A percentile compares a stretch with the other conserved stretches of the same genome.
Evolutionary conservation across 1,139 yeast genomes (phyloP).

Genomic region (Kodamaea alishanica): DNA sequence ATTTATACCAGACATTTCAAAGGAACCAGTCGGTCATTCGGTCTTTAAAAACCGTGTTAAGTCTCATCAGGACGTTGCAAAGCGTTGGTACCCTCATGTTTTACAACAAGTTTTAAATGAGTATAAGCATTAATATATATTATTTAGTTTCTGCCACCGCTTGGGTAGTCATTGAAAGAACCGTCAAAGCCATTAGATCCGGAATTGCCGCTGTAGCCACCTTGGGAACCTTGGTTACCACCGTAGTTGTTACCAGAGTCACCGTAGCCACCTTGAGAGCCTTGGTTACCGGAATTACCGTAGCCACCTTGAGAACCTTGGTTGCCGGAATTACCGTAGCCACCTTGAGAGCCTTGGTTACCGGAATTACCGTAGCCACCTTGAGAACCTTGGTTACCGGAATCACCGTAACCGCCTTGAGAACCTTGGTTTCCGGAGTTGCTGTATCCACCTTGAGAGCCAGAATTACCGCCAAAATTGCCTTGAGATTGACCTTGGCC

Average conservation of each 20-base stretch:
- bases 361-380: conserved; percentile 1
- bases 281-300: neutral
- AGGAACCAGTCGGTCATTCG: conserved; percentile 53
- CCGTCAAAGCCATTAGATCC: conserved; percentile 3
- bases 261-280: conserved; percentile 1
- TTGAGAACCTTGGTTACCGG: neutral
- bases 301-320: neutral
- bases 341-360: neutral
- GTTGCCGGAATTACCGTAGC: neutral
- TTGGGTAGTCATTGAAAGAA: conserved; percentile 6
- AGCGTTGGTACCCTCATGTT: conserved; percentile 57
- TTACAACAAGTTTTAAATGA: conserved; percentile 28
- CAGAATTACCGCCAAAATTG: conserved; percentile 1
- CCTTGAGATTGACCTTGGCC: neutral
- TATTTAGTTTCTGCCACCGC: conserved; percentile 5
- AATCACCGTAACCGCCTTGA: neutral
- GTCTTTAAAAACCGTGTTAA: conserved; percentile 62
- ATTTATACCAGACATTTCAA: conserved; percentile 40
- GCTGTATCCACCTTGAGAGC: neutral
- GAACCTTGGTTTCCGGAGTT: neutral
- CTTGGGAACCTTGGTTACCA: neutral
- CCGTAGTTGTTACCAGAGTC: neutral
- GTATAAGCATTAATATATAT: conserved; percentile 8
- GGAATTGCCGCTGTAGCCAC: conserved; percentile 1
- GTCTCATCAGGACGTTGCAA: conserved; percentile 66